These are phyloP conservation scores for Escovopsis sp. DNA, from an alignment of 2,329 filamentous ascomycete species.

Conservation along the genomic window DNA sequence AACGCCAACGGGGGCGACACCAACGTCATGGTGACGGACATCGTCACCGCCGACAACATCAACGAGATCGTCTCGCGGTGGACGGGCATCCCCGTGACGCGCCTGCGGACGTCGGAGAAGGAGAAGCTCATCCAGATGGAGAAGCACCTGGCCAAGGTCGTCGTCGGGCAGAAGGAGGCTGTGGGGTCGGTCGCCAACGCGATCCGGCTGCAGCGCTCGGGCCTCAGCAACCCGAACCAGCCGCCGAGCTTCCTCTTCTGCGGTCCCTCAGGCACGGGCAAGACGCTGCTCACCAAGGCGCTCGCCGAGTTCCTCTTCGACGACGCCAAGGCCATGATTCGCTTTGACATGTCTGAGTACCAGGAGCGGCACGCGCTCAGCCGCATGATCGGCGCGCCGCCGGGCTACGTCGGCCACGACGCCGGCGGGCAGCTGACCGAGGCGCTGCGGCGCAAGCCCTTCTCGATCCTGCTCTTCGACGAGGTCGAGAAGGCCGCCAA, in stretches of 20 bases:
- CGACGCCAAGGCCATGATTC: slow-evolving; percentile 92
- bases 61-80: slow-evolving; percentile 95
- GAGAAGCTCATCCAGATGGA: slow-evolving; percentile 99
- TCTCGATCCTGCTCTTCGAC: slow-evolving; percentile 95
- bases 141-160: slow-evolving; percentile 63
- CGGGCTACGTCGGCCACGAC: slow-evolving; percentile 93
- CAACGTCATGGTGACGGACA: slow-evolving; percentile 71
- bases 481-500: slow-evolving; percentile 98
- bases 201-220: slow-evolving; percentile 87
- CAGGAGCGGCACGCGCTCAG: slow-evolving; percentile 92
- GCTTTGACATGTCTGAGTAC: slow-evolving; percentile 99
- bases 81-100: slow-evolving; percentile 96
- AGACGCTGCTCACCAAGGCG: slow-evolving; percentile 92
- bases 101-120: slow-evolving; percentile 88
- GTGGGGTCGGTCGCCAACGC: slow-evolving; percentile 88
- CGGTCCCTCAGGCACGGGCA: slow-evolving; percentile 94
- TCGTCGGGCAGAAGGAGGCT: slow-evolving; percentile 89
- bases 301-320: slow-evolving; percentile 97
- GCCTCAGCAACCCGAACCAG: slow-evolving; percentile 88
- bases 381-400: slow-evolving; percentile 94
- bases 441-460: slow-evolving; percentile 80
- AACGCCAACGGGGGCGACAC: slow-evolving; percentile 41
- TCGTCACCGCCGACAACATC: slow-evolving; percentile 94
- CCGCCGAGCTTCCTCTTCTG: slow-evolving; percentile 98
- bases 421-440: slow-evolving; percentile 92